Percentiles rank a stretch among this genome's conserved stretches.
These are phyloP conservation scores for Raffaelea albimanens DNA, from an alignment of 2,329 filamentous ascomycete species.

Conservation along the genomic window DNA sequence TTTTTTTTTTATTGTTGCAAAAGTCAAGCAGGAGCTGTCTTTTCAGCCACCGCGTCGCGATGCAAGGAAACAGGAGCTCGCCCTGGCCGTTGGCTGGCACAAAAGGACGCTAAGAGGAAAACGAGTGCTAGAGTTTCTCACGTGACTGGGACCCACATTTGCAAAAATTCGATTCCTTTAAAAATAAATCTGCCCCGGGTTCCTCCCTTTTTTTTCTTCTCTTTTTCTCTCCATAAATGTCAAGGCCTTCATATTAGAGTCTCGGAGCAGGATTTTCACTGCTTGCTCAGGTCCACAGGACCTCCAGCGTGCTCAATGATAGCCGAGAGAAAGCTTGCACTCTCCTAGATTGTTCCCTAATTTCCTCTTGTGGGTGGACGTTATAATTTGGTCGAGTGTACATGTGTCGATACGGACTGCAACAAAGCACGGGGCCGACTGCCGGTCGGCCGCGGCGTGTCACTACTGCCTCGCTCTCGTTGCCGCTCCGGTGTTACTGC, in stretches of 20 bases:
- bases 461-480: not conserved
- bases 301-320: slow-evolving; percentile 95
- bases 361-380: slow-evolving; percentile 29
- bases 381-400: slow-evolving; percentile 27
- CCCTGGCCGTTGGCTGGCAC: not conserved
- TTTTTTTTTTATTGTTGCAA: not conserved
- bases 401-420: too few species aligned
- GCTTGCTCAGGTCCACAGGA: slow-evolving; percentile 82
- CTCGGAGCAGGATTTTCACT: slow-evolving; percentile 89
- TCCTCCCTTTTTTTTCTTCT: slow-evolving; percentile 28
- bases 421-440: too few species aligned
- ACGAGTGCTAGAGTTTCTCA: too few species aligned
- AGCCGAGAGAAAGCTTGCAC: slow-evolving; percentile 70
- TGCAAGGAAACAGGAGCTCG: not conserved
- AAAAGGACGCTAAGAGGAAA: too few species aligned
- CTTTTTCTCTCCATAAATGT: slow-evolving; percentile 58
- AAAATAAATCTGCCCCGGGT: slow-evolving; percentile 13
- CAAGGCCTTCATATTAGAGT: slow-evolving; percentile 97
- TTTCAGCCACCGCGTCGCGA: slow-evolving; percentile 4
- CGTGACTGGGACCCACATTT: slow-evolving; percentile 1
- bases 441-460: not conserved
- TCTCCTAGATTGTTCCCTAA: slow-evolving; percentile 64
- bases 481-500: too few species aligned
- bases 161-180: not conserved
- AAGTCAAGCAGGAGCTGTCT: not conserved